These are phyloP conservation scores for Trichophyton verrucosum DNA, from an alignment of 2,329 filamentous ascomycete species.

Conservation along the genomic window DNA sequence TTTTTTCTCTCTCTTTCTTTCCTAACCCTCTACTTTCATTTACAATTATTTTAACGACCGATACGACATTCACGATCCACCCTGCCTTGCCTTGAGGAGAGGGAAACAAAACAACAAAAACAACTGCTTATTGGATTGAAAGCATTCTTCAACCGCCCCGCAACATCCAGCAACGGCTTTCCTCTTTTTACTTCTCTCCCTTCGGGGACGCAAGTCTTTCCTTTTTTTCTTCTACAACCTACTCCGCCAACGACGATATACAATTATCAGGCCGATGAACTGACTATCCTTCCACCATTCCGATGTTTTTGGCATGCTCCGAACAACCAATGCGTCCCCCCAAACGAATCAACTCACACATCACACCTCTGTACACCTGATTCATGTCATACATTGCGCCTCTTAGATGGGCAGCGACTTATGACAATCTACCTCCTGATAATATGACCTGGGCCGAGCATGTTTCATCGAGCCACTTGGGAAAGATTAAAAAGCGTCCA, in stretches of 20 bases:
- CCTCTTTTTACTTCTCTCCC: not conserved
- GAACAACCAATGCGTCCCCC: not conserved
- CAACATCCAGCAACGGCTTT: not conserved
- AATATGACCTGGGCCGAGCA: not conserved
- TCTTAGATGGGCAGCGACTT: not conserved
- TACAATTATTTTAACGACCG: constrained; percentile 8
- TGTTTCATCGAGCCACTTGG: not conserved
- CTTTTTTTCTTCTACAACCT: not conserved
- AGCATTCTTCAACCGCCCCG: not conserved
- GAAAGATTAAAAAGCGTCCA: not conserved
- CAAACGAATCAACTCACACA: not conserved
- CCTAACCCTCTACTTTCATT: not conserved
- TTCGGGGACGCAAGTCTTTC: not conserved
- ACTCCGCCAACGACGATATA: not conserved
- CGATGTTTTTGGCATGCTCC: not conserved
- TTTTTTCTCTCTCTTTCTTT: not conserved
- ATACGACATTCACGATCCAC: constrained; percentile 8
- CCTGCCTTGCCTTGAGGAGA: not conserved
- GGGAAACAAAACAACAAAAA: not conserved
- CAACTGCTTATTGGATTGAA: not conserved
- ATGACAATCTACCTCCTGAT: not conserved
- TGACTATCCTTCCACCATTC: not conserved
- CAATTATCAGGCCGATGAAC: not conserved
- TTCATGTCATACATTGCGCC: not conserved
- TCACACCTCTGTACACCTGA: not conserved